These are phyloP conservation scores for Phanerochaete sordida DNA, from an alignment of 768 basidiomycete species.

Conservation along the genomic window DNA sequence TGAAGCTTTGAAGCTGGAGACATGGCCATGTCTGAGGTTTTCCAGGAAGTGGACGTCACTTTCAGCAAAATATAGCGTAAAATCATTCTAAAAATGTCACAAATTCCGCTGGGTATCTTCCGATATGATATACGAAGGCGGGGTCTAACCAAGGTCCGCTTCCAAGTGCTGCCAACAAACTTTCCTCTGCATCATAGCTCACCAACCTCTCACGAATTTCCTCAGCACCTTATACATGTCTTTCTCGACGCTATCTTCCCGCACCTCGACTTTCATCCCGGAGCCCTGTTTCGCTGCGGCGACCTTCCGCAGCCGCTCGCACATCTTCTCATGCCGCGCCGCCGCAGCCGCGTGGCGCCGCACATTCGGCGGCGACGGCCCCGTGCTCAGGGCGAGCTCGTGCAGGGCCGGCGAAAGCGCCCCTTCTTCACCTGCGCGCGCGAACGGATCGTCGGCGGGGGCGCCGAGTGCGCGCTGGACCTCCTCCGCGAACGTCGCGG, in stretches of 20 bases:
- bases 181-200: not conserved
- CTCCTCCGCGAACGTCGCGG: constrained; percentile 40
- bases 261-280: not conserved
- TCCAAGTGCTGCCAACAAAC: not conserved
- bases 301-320: not conserved
- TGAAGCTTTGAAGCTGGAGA: too few species aligned
- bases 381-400: constrained; percentile 4
- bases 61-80: too few species aligned
- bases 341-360: not conserved
- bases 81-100: too few species aligned
- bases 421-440: not conserved
- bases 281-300: not conserved
- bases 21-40: too few species aligned
- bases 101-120: too few species aligned
- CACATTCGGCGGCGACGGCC: not conserved
- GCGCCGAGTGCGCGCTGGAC: constrained; percentile 25
- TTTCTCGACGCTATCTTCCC: not conserved
- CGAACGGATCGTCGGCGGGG: not conserved
- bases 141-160: too few species aligned
- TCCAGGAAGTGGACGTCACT: too few species aligned
- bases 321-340: constrained; percentile 5
- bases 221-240: not conserved
- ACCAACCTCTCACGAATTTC: not conserved
- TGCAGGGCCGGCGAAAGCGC: constrained; percentile 5
- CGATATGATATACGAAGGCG: too few species aligned